Conservation (phyloP, 2,329 filamentous ascomycete species). For the Arthrobotrys pseudoclavata region DNA sequence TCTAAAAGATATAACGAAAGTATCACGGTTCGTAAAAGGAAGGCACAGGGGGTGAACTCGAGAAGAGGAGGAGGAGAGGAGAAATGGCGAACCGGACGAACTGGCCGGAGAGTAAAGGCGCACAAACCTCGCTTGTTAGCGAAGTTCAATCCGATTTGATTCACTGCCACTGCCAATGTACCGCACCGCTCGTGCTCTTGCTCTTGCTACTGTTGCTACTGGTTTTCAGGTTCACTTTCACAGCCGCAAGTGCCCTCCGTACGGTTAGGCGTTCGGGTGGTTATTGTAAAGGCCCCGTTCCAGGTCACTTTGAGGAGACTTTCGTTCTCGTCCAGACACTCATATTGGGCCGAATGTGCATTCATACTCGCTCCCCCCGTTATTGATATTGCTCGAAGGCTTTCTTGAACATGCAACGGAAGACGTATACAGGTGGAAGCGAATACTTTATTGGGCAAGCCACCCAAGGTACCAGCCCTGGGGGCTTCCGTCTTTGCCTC, state of each 20-base stretch:
- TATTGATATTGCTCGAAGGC: conserved; percentile 2
- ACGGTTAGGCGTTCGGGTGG: conserved; percentile 13
- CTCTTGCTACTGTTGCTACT: neutral
- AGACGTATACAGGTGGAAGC: conserved; percentile 15
- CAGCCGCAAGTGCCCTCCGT: conserved; percentile 4
- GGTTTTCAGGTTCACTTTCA: conserved; percentile 10
- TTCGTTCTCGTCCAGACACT: conserved; percentile 12
- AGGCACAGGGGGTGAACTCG: neutral
- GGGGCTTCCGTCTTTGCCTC: conserved; percentile 4
- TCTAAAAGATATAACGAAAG: conserved; percentile 7
- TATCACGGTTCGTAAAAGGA: neutral
- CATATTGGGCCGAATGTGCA: conserved; percentile 18
- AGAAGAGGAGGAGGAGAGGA: conserved; percentile 1
- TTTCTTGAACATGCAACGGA: conserved; percentile 20
- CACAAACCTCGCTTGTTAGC: conserved; percentile 46
- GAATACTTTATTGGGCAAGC: conserved; percentile 16
- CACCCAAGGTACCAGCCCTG: conserved; percentile 12
- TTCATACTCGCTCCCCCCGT: conserved; percentile 37
- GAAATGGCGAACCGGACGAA: conserved; percentile 30
- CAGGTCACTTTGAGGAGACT: conserved; percentile 14
- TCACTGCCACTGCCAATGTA: conserved; percentile 3
- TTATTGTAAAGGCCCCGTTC: conserved; percentile 16
- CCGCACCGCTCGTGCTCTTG: neutral
- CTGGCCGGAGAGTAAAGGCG: conserved; percentile 46
- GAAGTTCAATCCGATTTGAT: conserved; percentile 23